phyloP scores from a whole-genome alignment of 2,329 filamentous ascomycete genomes.

The Colletotrichum australisinense region DNA sequence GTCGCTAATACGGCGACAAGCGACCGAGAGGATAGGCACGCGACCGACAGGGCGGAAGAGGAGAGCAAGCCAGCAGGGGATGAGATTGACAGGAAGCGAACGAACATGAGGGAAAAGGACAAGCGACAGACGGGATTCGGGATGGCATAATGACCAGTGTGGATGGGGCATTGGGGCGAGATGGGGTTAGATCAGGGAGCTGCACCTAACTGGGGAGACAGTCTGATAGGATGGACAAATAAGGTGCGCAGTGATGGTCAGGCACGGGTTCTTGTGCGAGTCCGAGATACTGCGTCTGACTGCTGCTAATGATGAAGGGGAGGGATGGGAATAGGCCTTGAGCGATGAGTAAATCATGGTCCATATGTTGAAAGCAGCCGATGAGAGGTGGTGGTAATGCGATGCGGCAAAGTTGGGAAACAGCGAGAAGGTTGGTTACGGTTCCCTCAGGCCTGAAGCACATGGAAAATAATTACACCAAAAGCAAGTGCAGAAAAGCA shows the following conservation, averaged over 20 bases:
- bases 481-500: neutral
- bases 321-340: neutral
- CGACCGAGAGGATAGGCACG: conserved; percentile 13
- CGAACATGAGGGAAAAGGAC: neutral
- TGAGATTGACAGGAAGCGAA: neutral
- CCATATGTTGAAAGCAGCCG: neutral
- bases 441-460: neutral
- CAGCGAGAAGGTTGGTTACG: neutral
- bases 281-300: neutral
- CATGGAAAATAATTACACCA: neutral
- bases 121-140: neutral
- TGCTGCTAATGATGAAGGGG: neutral
- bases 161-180: conserved; percentile 4
- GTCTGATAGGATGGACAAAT: conserved; percentile 31
- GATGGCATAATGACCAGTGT: neutral
- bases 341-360: neutral
- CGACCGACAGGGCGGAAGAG: conserved; percentile 5
- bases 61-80: neutral
- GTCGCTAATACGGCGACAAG: conserved; percentile 2
- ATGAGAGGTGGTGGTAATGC: neutral
- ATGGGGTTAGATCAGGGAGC: conserved; percentile 21
- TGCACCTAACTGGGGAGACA: conserved; percentile 15
- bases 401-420: conserved; percentile 29
- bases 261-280: neutral
- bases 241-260: conserved; percentile 20